Percentiles rank a stretch among this genome's conserved stretches.
Evolutionary conservation across 78 protist genomes (phyloP).

Genomic region (Monosiga brevicollis): DNA sequence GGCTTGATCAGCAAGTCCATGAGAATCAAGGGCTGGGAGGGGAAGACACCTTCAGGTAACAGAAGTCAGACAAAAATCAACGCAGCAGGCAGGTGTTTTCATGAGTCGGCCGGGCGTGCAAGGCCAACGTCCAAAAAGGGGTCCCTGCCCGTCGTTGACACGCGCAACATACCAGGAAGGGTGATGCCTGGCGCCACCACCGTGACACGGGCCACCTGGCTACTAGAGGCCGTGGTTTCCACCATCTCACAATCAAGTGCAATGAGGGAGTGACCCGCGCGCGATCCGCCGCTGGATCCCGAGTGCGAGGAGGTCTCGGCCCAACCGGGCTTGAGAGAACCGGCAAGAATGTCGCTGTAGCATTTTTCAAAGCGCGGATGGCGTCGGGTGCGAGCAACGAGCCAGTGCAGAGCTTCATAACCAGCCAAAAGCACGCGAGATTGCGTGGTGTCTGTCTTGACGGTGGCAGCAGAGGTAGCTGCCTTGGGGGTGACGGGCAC

Average conservation of each 20-base stretch:
- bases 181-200: neutral
- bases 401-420: neutral
- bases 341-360: neutral
- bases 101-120: neutral
- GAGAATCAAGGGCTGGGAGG: neutral
- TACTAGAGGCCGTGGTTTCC: neutral
- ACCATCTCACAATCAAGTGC: neutral
- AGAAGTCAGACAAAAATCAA: too few species aligned
- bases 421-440: too few species aligned
- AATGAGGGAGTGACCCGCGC: neutral
- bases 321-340: neutral
- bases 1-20: neutral
- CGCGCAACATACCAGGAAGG: neutral
- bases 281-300: neutral
- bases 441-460: too few species aligned
- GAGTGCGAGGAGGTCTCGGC: neutral
- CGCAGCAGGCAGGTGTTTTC: neutral
- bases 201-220: neutral
- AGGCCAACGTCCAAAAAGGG: neutral
- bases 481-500: neutral
- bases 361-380: neutral
- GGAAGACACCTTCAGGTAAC: neutral
- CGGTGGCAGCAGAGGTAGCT: neutral
- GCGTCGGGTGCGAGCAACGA: neutral
- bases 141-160: neutral